These are phyloP conservation scores for Papiliotrema terrestris DNA, from an alignment of 1,284 basidiomycete species.

Conservation along the genomic window DNA sequence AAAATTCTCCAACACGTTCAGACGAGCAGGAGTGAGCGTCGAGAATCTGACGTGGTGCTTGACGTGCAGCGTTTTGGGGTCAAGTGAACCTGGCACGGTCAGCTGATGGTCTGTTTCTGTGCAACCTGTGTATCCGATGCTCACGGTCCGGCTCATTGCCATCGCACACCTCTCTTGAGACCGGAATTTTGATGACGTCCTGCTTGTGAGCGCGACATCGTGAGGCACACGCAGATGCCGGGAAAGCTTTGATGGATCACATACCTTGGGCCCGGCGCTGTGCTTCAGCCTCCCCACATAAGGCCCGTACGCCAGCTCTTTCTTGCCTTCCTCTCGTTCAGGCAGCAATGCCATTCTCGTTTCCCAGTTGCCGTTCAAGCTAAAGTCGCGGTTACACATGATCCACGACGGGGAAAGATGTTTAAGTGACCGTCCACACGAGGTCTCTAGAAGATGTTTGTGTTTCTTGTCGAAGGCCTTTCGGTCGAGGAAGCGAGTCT, in stretches of 20 bases:
- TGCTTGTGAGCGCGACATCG: background rate
- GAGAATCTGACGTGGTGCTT: slow-evolving; percentile 18
- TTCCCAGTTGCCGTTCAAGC: slow-evolving; percentile 18
- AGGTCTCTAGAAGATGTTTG: slow-evolving; percentile 9
- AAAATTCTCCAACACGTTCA: slow-evolving; percentile 12
- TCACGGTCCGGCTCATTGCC: slow-evolving; percentile 3
- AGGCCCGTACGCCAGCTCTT: slow-evolving; percentile 19
- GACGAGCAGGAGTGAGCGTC: slow-evolving; percentile 12
- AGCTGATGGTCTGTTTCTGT: background rate
- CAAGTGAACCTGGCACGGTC: slow-evolving; percentile 1
- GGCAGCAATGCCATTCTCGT: slow-evolving; percentile 8
- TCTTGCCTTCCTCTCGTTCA: slow-evolving; percentile 1
- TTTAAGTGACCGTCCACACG: slow-evolving; percentile 10
- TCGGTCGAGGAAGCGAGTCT: slow-evolving; percentile 15
- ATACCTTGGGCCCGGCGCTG: slow-evolving; percentile 19
- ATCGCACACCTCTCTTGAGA: slow-evolving; percentile 7
- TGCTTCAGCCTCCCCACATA: slow-evolving; percentile 12
- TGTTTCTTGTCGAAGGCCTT: slow-evolving; percentile 19
- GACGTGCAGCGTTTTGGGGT: slow-evolving; percentile 12
- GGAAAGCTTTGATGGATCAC: background rate
- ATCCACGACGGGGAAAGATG: slow-evolving; percentile 6
- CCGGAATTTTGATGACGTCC: slow-evolving; percentile 13
- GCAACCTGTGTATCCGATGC: background rate
- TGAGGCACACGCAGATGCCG: background rate
- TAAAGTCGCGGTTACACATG: slow-evolving; percentile 12